Base-by-base conservation (phyloP, 441 rosid species). In the Populus trichocarpa region DNA sequence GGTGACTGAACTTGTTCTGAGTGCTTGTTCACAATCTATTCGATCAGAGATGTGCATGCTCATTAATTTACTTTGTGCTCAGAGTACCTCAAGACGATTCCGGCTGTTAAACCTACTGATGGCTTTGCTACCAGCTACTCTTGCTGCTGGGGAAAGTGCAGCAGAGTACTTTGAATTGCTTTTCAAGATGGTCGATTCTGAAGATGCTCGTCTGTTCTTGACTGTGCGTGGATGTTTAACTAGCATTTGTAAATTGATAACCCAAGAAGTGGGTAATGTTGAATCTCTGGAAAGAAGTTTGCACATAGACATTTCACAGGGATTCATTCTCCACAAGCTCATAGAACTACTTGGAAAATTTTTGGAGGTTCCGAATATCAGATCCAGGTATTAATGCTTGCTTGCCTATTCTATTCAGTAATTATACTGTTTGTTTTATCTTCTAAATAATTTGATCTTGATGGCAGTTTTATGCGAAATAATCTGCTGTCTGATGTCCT, bases 11-110 rank as follows among this genome's bases (percentile, higher is more conserved):
- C 98, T 97, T 84, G 89, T 92, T 85, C 87, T 97, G 80, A 94
- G 99, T 90, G 98, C 99, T 80, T 97, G 99, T 84, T 97, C 99
- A 67, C 99, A 94, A 83, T 94, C 99, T 79, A 96, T 97, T 71
- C 90, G 99, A 80, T 94, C 99, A 50, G 99, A 96, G 91, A 97
- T 97, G 99, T 94, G 99, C 95, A 90, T 89, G 89, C 85, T 97
- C 83, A 91, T 97, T 80, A 91, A 91, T 83, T 85, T 97, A 85
- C 97, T 97, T 75, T 90, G 93, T 83, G 90, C 92, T 69, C 97
- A 97, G 87, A 94, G 97, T 88, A 86, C 95, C 71, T 89, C 98
- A 38, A 94, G 97, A 83, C 88, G 88, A 66, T 96, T 88, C 83
- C 93, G 93, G 83, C 77, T 97, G 88, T 87, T 97, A 86, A 94